Base-by-base conservation (phyloP, 1,284 basidiomycete species). In the Sanguinoderma infundibulare region DNA sequence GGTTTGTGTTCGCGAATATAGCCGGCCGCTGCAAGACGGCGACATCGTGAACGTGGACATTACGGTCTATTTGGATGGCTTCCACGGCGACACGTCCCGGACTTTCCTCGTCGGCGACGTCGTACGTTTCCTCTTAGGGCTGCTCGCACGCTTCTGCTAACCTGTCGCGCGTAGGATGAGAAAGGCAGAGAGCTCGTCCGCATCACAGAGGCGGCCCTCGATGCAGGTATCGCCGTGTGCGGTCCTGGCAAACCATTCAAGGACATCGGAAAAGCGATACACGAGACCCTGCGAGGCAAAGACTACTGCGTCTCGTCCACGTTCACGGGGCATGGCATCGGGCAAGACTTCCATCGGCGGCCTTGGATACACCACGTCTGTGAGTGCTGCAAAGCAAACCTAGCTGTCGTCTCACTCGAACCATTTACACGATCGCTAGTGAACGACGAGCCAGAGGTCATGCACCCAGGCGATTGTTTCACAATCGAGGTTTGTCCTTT, bases 301-400 rank as follows among this genome's bases (percentile, higher is more conserved):
- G 80, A 80, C 0, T 85, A 82, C 66, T 89, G 84, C 2, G 83
- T 96, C 26, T 95, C 92, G 39, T 78, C 83, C 9, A 85, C 92
- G 59, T 94, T 93, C 68, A 85, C 83, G 1, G 93, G 94, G 0
- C 96, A 98, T 74, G 95, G 96, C 0, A 97, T 98, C 60, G 94
- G 95, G 1, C 82, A 78, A 22, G 81, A 82, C 14, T 98, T 98
- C 71, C 96, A 98, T 73, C 81, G 86, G 17, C 80, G 87, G 26
- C 96, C 96, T 0, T 96, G 91, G 86, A 91, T 98, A 67, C 76
- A 90, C 38, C 95, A 98, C 73, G 78, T 83, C 60, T 66, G 87
- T 86, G 64, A 56, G 84, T 72, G 14, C 9, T n/a, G 10, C 32
- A n/a, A n/a, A n/a, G n/a, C n/a, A n/a, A n/a, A n/a, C n/a, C n/a